Percentiles rank a stretch among this genome's conserved stretches.
These are phyloP conservation scores for Hirsutella rhossiliensis DNA, from an alignment of 2,329 filamentous ascomycete genomes.

Conservation along the genomic window DNA sequence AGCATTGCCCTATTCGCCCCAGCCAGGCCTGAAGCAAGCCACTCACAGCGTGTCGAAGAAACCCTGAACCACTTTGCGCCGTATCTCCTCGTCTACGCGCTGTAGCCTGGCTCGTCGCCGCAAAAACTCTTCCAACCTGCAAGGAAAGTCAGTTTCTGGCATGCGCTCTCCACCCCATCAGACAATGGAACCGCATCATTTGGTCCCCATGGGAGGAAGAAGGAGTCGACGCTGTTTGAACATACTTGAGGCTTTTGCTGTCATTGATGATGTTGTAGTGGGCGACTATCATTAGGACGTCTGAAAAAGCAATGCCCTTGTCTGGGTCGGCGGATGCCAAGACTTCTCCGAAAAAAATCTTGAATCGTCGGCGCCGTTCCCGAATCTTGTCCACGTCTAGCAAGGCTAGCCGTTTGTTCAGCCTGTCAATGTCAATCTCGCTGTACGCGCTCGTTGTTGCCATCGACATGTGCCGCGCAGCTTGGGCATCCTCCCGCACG, in stretches of 20 bases:
- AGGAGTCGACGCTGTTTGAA: constrained; percentile 2
- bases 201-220: neutral
- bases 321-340: constrained; percentile 86
- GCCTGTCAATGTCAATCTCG: constrained; percentile 59
- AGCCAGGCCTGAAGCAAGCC: too few relatives aligned
- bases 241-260: constrained; percentile 79
- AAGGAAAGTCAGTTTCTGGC: neutral
- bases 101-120: constrained; percentile 82
- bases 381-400: constrained; percentile 70
- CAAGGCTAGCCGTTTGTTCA: constrained; percentile 59
- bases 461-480: constrained; percentile 42
- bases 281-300: constrained; percentile 86
- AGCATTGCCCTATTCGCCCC: neutral
- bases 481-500: constrained; percentile 49
- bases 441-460: constrained; percentile 36
- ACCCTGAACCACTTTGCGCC: constrained; percentile 76
- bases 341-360: constrained; percentile 94
- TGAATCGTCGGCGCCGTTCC: constrained; percentile 65
- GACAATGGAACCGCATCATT: too few relatives aligned
- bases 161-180: too few relatives aligned
- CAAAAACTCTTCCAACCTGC: constrained; percentile 82
- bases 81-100: constrained; percentile 88
- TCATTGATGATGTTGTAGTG: constrained; percentile 99
- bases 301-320: constrained; percentile 81
- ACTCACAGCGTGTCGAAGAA: constrained; percentile 86